Conservation (phyloP, 129 eudicot species). For the Heracleum sosnowskyi region DNA sequence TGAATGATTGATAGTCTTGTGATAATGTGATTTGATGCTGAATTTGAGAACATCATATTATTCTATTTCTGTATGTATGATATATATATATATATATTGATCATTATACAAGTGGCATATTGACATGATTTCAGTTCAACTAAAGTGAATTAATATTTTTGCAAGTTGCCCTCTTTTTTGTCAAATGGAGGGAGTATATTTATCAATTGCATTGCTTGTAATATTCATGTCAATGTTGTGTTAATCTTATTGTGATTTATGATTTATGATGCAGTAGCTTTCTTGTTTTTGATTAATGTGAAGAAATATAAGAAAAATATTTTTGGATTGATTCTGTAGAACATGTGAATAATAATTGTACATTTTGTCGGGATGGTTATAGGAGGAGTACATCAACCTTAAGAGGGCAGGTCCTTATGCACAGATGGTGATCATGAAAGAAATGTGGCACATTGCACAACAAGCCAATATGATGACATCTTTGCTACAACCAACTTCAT, state of each 20-base stretch:
- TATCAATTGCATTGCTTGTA: neutral
- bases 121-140: neutral
- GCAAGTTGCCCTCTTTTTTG: neutral
- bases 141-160: neutral
- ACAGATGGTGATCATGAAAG: constrained; percentile 23
- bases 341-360: neutral
- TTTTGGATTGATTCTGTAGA: neutral
- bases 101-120: neutral
- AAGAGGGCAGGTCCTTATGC: constrained; percentile 19
- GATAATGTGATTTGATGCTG: neutral
- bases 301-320: neutral
- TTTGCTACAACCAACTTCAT: constrained; percentile 18
- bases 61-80: neutral
- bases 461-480: constrained; percentile 11
- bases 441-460: constrained; percentile 19
- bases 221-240: neutral
- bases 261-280: neutral
- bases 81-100: neutral
- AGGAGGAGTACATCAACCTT: constrained; percentile 21
- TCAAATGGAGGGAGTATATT: neutral
- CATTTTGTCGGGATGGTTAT: constrained; percentile 1
- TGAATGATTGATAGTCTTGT: neutral
- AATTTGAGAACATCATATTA: neutral
- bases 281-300: neutral
- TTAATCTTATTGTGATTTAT: neutral